Evolutionary conservation across 805 yeast genomes (phyloP).

Genomic region (Pichia gijzeniarum): DNA sequence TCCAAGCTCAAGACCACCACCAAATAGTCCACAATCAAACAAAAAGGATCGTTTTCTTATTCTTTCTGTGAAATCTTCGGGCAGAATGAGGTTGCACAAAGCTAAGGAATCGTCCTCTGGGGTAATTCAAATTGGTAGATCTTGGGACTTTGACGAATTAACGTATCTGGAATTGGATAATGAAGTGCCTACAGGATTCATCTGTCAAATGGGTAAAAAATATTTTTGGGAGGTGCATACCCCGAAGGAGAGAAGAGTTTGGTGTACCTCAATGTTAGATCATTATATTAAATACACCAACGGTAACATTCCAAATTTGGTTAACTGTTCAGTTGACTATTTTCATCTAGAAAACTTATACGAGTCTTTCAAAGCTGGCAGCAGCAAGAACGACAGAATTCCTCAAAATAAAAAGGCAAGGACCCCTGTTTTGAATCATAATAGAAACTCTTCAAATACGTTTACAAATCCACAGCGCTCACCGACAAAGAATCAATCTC

Average conservation of each 20-base stretch:
- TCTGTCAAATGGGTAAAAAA: slow-evolving; percentile 59
- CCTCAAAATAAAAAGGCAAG: no score
- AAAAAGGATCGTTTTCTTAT: slow-evolving; percentile 60
- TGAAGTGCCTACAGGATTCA: slow-evolving; percentile 49
- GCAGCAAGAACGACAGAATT: no score
- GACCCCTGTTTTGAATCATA: neutral
- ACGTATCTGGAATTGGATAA: slow-evolving; percentile 47
- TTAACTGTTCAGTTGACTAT: slow-evolving; percentile 40
- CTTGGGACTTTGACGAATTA: slow-evolving; percentile 81
- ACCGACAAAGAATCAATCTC: slow-evolving; percentile 3
- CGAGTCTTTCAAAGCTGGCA: slow-evolving; percentile 6
- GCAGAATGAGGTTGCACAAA: slow-evolving; percentile 70
- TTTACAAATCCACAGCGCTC: slow-evolving; percentile 8
- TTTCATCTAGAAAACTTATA: slow-evolving; percentile 24
- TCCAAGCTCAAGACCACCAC: slow-evolving; percentile 66
- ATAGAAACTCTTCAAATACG: neutral
- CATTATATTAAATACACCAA: slow-evolving; percentile 49
- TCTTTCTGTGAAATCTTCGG: slow-evolving; percentile 53
- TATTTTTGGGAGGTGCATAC: slow-evolving; percentile 77
- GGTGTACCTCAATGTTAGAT: slow-evolving; percentile 46
- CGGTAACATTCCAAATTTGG: slow-evolving; percentile 45
- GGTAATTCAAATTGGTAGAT: slow-evolving; percentile 80
- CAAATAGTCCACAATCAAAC: slow-evolving; percentile 37
- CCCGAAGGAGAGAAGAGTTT: slow-evolving; percentile 52
- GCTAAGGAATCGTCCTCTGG: slow-evolving; percentile 76